These are phyloP conservation scores for Psilocybe cyanescens DNA, from an alignment of 768 basidiomycete genomes.

Conservation along the genomic window DNA sequence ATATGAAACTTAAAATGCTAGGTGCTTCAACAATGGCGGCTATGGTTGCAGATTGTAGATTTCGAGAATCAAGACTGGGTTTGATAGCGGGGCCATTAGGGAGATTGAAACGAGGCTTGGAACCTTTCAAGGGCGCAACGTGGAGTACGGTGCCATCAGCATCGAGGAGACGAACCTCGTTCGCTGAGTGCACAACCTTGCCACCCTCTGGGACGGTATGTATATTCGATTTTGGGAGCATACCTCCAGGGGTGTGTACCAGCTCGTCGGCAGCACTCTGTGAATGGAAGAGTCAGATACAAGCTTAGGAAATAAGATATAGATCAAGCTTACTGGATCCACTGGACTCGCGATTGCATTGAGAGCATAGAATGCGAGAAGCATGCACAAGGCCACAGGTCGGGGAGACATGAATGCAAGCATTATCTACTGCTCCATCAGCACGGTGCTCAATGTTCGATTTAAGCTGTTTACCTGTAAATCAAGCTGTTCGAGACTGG, in stretches of 20 bases:
- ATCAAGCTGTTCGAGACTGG: no score
- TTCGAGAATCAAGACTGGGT: not conserved
- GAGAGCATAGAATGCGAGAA: no score
- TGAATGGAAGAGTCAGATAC: no score
- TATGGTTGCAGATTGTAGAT: not conserved
- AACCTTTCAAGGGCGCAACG: not conserved
- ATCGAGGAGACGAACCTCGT: constrained; percentile 4
- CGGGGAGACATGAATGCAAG: no score
- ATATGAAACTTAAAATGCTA: not conserved
- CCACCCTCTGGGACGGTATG: not conserved
- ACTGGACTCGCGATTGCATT: no score
- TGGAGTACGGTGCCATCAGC: constrained; percentile 7
- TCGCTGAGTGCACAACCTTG: not conserved
- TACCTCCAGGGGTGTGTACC: constrained; percentile 1
- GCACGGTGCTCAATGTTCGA: no score
- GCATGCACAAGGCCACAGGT: no score
- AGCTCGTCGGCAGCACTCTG: no score
- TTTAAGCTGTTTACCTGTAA: no score
- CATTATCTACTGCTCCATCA: no score
- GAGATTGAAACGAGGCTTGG: not conserved
- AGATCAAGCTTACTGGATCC: no score
- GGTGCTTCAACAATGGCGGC: not conserved
- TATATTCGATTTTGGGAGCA: constrained; percentile 2
- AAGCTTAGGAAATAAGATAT: no score
- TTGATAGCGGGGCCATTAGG: not conserved